Evolutionary conservation across 2,329 filamentous ascomycete species (phyloP).

Genomic region (Beauveria sp.): DNA sequence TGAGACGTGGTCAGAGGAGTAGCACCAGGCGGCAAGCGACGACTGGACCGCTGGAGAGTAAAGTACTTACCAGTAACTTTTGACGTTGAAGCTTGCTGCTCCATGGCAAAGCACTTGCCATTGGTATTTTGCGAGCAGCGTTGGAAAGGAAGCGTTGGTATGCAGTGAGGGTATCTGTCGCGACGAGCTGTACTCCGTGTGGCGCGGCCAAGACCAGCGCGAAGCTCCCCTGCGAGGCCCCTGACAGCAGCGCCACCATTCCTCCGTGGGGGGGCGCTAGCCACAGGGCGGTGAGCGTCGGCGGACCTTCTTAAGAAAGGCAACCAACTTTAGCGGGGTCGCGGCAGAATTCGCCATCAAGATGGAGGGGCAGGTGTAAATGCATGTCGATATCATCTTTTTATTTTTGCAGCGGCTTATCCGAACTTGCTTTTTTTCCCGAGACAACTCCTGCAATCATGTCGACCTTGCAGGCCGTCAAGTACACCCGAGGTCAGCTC

Average conservation of each 20-base stretch:
- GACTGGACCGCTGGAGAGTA: background rate
- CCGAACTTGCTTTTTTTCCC: background rate
- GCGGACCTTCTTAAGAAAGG: background rate
- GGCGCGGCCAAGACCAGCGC: background rate
- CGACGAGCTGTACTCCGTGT: background rate
- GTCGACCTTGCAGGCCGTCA: constrained; percentile 67
- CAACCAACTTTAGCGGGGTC: constrained; percentile 14
- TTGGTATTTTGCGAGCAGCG: background rate
- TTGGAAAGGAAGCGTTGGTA: background rate
- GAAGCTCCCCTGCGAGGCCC: background rate
- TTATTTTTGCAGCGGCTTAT: background rate
- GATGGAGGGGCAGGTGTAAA: constrained; percentile 11
- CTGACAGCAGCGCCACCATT: background rate
- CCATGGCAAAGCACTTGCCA: constrained; percentile 38
- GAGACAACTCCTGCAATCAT: constrained; percentile 48
- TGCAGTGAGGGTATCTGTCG: background rate
- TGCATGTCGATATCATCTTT: background rate
- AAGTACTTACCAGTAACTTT: constrained; percentile 62
- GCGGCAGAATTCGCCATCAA: constrained; percentile 17
- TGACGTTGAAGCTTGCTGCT: constrained; percentile 61
- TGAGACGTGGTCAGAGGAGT: background rate
- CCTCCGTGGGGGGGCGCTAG: background rate
- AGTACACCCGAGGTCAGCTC: constrained; percentile 63
- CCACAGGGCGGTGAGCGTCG: background rate
- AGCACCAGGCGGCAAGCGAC: too few relatives aligned